A percentile compares a stretch with the other conserved stretches of the same genome.
Evolutionary conservation across 2,329 filamentous ascomycete genomes (phyloP).

Genomic region (Fusarium begoniae): DNA sequence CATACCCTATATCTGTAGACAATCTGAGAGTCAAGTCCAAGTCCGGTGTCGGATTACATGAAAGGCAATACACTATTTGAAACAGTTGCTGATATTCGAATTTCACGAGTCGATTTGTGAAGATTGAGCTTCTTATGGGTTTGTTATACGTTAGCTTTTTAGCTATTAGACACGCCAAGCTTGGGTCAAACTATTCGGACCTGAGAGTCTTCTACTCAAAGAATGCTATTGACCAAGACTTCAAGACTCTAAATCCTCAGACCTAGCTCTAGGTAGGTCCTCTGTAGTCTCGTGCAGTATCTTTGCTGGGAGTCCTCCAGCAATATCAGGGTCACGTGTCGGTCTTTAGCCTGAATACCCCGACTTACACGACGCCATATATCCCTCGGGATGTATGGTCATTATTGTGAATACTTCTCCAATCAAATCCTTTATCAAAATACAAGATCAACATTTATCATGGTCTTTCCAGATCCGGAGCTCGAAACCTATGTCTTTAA

Average conservation of each 20-base stretch:
- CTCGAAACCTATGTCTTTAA: slow-evolving; percentile 42
- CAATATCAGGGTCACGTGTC: slow-evolving; percentile 11
- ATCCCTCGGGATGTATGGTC: background rate
- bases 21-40: background rate
- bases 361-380: background rate
- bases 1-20: background rate
- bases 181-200: background rate
- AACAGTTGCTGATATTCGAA: background rate
- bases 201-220: background rate
- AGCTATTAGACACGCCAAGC: background rate
- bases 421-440: background rate
- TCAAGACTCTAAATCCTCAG: background rate
- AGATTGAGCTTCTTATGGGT: background rate
- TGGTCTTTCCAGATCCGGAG: slow-evolving; percentile 27
- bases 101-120: background rate
- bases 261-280: background rate
- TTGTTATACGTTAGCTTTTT: background rate
- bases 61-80: background rate
- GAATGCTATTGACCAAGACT: background rate
- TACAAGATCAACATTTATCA: background rate
- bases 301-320: background rate
- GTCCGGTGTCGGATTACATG: background rate
- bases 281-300: background rate
- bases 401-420: background rate
- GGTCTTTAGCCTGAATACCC: slow-evolving; percentile 21